phyloP scores from a whole-genome alignment of 1,284 basidiomycete species.

The Fomitopsis betulina region DNA sequence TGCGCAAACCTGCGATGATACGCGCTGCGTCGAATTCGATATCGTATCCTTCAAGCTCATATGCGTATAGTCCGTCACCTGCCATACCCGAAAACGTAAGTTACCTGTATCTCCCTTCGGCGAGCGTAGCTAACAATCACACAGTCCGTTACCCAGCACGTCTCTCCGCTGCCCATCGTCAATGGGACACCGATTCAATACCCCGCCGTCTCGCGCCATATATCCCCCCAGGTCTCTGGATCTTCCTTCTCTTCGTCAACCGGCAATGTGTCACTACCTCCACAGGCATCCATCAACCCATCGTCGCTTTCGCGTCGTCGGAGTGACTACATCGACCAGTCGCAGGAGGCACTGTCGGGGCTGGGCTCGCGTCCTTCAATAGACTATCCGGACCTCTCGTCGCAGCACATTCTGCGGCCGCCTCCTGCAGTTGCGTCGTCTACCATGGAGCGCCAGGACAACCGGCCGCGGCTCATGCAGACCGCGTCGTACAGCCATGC shows the following conservation, averaged over 20 bases:
- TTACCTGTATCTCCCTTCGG: not conserved
- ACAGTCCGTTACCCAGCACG: slow-evolving; percentile 27
- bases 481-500: slow-evolving; percentile 21
- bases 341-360: slow-evolving; percentile 62
- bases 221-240: slow-evolving; percentile 30
- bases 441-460: slow-evolving; percentile 64
- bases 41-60: slow-evolving; percentile 32
- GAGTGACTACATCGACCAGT: slow-evolving; percentile 77
- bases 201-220: slow-evolving; percentile 34
- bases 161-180: slow-evolving; percentile 26
- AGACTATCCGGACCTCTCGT: slow-evolving; percentile 75
- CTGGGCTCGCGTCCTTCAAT: slow-evolving; percentile 49
- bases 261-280: slow-evolving; percentile 54
- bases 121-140: slow-evolving; percentile 1
- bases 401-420: slow-evolving; percentile 62
- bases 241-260: slow-evolving; percentile 32
- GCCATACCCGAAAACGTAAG: slow-evolving; percentile 40
- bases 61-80: slow-evolving; percentile 1
- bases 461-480: slow-evolving; percentile 44
- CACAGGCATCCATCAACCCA: slow-evolving; percentile 75
- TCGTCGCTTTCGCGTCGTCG: slow-evolving; percentile 67
- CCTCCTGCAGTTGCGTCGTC: slow-evolving; percentile 73
- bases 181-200: slow-evolving; percentile 40
- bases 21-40: slow-evolving; percentile 37
- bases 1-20: slow-evolving; percentile 32